Evolutionary conservation across 495 filamentous ascomycete species (phyloP), one percentile per base, ranked within the genome.

Genomic region (Cenococcum geophilum): DNA sequence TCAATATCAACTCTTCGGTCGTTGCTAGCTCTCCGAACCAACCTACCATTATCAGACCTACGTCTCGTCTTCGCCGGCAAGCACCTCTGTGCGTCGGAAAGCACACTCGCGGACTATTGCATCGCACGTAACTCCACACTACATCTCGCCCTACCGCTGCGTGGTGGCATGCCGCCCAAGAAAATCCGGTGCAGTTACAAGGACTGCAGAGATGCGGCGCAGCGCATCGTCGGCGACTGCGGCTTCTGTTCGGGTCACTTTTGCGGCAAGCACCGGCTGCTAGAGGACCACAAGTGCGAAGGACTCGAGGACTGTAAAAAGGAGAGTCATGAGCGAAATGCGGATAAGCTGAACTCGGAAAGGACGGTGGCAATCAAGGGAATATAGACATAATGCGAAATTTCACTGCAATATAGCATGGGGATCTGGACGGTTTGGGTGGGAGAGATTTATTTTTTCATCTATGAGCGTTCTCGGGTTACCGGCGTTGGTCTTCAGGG

Each of bases 271-370:
- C 93, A 98, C 77, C 80, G 93, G 16, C 83, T 97, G 74, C 74
- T 97, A 51, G 93, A 98, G 76, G 86, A 89, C 62, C 93, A 98
- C 77, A 87, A 89, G 72, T 98, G 93, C 76, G 83, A 80, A 60
- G 91, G 91, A n/a, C 77, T 98, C 61, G 95, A 97, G 76, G 87
- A 96, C 76, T 96, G 91, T 82, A 97, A 96, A 82, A 91, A 93
- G 79, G 90, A 95, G 73, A 88, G 86, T 18, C 89, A 95, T 74
- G 91, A 92, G 72, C 83, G 88, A 55, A 98, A 98, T 70, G 88
- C 87, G 60, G 87, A 90, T 68, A 92, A 93, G 79, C 77, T 97
- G 71, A 89, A 96, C 73, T 82, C 83, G 45, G 92, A 97, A 79
- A 80, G 92, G 61, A 98, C 93, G 52, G 76, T 80, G 25, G 84